phyloP scores from a whole-genome alignment of 345 rosid species.

The Kandelia obovata region DNA sequence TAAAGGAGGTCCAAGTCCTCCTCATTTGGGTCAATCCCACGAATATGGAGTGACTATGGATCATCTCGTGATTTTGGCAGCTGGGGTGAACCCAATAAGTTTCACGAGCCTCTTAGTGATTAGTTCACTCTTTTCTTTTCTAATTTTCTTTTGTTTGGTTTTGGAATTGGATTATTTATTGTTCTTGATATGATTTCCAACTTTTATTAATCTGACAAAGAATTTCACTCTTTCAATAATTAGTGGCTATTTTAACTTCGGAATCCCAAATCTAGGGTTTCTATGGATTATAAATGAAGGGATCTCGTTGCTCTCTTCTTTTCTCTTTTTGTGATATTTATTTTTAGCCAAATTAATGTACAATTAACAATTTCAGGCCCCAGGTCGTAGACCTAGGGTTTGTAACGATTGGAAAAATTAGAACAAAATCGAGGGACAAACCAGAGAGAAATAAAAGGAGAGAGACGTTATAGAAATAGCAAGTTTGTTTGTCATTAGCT shows the following conservation, averaged over 20 bases:
- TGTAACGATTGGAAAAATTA: too few species aligned
- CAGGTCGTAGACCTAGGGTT: too few species aligned
- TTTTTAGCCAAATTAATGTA: too few species aligned
- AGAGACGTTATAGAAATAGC: too few species aligned
- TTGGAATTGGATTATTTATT: neutral
- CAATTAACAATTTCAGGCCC: too few species aligned
- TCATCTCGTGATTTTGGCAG: slow-evolving; percentile 47
- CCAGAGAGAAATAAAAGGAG: too few species aligned
- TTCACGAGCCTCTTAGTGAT: slow-evolving; percentile 74
- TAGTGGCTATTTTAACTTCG: neutral
- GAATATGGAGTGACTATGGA: slow-evolving; percentile 74
- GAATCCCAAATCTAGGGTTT: slow-evolving; percentile 2
- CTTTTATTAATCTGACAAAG: neutral
- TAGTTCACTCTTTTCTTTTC: neutral
- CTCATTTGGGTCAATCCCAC: slow-evolving; percentile 41
- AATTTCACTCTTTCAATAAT: neutral
- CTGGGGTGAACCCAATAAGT: slow-evolving; percentile 59
- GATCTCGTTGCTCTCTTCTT: too few species aligned
- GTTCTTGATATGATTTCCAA: neutral
- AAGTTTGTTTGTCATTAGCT: too few species aligned
- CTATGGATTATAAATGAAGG: neutral
- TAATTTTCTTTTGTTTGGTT: neutral
- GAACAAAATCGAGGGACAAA: too few species aligned
- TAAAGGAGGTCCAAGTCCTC: slow-evolving; percentile 11
- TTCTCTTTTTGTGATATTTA: too few species aligned